A percentile compares a stretch with the other conserved stretches of the same genome.
Conservation (phyloP, 306 rosid genomes). For the Sechiopsis laciniata region DNA sequence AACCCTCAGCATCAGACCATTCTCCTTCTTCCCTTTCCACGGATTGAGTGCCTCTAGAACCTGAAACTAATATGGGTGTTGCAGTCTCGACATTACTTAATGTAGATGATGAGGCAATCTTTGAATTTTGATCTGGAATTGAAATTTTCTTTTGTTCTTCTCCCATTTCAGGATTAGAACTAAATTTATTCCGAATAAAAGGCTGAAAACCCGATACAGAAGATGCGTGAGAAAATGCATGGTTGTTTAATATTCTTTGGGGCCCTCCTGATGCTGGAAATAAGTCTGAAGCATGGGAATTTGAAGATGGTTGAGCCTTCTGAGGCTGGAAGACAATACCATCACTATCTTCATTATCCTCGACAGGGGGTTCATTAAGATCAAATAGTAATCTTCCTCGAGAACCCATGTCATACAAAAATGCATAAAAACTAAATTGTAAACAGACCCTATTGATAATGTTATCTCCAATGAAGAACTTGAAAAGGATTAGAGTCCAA, state of each 20-base stretch:
- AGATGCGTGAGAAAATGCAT: constrained; percentile 78
- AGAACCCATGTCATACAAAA: constrained; percentile 93
- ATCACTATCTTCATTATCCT: constrained; percentile 67
- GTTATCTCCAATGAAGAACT: constrained; percentile 10
- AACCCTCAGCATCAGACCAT: constrained; percentile 88
- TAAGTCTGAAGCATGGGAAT: constrained; percentile 42
- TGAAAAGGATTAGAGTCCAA: constrained; percentile 11
- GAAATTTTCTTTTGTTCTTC: constrained; percentile 39
- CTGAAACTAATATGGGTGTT: constrained; percentile 30
- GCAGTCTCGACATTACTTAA: constrained; percentile 35
- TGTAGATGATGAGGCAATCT: constrained; percentile 29
- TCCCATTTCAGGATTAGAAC: constrained; percentile 38
- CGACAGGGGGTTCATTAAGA: constrained; percentile 91
- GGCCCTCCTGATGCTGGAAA: constrained; percentile 42
- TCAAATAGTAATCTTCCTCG: constrained; percentile 86
- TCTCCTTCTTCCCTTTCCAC: constrained; percentile 96
- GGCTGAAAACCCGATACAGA: constrained; percentile 91
- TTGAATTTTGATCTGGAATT: constrained; percentile 36
- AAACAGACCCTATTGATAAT: constrained; percentile 24
- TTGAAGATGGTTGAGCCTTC: constrained; percentile 60
- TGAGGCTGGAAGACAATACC: constrained; percentile 51
- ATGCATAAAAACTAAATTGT: constrained; percentile 52
- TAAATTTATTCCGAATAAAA: constrained; percentile 59
- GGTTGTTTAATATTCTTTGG: constrained; percentile 58
- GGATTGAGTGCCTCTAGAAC: constrained; percentile 35